Evolutionary conservation across 1,139 yeast species (phyloP).

Genomic region (Candida anutae): DNA sequence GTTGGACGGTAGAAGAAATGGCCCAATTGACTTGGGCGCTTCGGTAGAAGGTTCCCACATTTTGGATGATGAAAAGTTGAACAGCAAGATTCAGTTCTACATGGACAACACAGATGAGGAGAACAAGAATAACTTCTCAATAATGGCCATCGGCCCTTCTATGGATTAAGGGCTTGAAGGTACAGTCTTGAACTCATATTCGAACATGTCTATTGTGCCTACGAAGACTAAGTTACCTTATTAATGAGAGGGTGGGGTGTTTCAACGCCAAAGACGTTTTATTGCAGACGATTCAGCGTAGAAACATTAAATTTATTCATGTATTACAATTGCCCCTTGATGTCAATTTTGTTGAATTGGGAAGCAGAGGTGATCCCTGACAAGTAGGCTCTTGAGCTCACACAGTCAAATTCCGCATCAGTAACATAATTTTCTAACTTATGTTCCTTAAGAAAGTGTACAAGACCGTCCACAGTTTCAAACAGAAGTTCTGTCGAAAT

Average conservation of each 20-base stretch:
- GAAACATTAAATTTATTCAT: no score
- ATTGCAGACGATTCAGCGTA: no score
- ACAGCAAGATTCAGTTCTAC: constrained; percentile 55
- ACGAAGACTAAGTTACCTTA: no score
- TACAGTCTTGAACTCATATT: no score
- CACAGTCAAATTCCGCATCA: constrained; percentile 31
- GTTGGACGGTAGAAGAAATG: constrained; percentile 80
- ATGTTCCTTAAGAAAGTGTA: constrained; percentile 33
- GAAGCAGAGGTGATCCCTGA: constrained; percentile 33
- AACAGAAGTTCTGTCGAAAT: constrained; percentile 44
- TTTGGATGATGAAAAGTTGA: constrained; percentile 43
- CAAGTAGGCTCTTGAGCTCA: constrained; percentile 40
- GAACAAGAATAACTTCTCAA: constrained; percentile 54
- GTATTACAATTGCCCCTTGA: constrained; percentile 77
- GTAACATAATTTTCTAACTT: constrained; percentile 31
- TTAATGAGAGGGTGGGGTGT: no score
- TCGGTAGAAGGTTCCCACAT: constrained; percentile 35
- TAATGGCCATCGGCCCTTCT: constrained; percentile 60
- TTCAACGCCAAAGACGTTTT: no score
- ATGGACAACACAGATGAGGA: constrained; percentile 53
- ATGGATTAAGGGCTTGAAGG: constrained; percentile 27
- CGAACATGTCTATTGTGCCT: no score
- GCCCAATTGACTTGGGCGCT: constrained; percentile 62
- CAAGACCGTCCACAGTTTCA: constrained; percentile 16
- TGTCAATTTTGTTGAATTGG: constrained; percentile 64